These are phyloP conservation scores for Gossypium schwendimanii DNA, from an alignment of 441 rosid species.

Conservation along the genomic window DNA sequence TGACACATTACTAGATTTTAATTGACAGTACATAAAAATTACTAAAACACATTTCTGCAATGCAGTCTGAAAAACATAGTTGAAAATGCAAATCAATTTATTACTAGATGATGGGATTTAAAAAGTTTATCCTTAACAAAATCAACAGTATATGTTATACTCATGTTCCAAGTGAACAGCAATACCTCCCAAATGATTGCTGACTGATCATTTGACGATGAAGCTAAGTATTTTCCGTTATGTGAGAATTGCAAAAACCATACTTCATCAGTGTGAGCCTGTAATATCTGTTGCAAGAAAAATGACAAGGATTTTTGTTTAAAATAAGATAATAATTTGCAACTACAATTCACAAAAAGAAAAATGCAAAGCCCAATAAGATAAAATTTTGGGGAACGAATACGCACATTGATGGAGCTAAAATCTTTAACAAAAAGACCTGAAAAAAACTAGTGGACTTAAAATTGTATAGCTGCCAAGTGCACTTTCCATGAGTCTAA, in stretches of 20 bases:
- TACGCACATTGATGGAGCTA: background rate
- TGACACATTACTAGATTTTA: background rate
- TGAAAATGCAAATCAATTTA: constrained; percentile 3
- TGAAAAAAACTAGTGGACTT: background rate
- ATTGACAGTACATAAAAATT: background rate
- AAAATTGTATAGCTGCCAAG: background rate
- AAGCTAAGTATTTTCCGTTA: constrained; percentile 65
- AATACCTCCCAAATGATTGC: constrained; percentile 75
- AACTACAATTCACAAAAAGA: background rate
- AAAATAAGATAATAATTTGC: background rate
- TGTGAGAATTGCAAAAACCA: constrained; percentile 77
- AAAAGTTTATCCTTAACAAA: background rate
- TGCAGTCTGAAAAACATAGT: background rate
- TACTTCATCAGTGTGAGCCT: constrained; percentile 60
- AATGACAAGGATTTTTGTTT: background rate
- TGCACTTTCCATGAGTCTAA: background rate
- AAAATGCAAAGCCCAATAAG: background rate
- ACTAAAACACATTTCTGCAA: background rate
- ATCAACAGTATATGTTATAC: background rate
- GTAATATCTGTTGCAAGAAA: constrained; percentile 40
- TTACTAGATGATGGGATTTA: background rate
- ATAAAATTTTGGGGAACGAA: background rate
- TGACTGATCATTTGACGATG: constrained; percentile 50
- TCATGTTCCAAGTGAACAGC: constrained; percentile 2
- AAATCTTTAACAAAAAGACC: background rate